phyloP scores from a whole-genome alignment of 108 stramenopile genomes.

The Fragilaria radians region DNA sequence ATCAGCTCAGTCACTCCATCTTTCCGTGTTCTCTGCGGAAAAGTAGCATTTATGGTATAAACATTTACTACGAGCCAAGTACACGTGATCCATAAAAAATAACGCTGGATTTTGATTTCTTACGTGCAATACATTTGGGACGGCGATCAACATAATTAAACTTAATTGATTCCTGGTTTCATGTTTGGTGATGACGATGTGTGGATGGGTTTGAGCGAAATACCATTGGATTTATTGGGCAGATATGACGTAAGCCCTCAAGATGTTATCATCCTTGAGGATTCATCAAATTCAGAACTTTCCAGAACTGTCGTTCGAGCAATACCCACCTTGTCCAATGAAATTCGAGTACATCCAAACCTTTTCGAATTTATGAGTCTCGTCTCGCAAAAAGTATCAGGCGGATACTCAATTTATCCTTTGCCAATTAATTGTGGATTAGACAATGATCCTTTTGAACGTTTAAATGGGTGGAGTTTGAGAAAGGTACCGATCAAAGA shows the following conservation, averaged over 20 bases:
- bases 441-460: background rate
- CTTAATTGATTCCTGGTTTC: too few species aligned
- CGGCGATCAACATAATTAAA: too few species aligned
- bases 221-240: background rate
- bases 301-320: background rate
- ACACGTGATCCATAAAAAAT: too few species aligned
- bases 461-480: background rate
- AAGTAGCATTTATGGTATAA: too few species aligned
- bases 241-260: background rate
- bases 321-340: background rate
- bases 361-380: background rate
- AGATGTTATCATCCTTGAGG: background rate
- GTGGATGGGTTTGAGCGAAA: background rate
- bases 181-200: too few species aligned
- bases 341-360: background rate
- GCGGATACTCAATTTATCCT: background rate
- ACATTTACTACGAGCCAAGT: too few species aligned
- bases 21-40: too few species aligned
- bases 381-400: background rate
- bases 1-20: too few species aligned
- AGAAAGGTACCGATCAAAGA: background rate
- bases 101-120: too few species aligned
- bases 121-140: too few species aligned
- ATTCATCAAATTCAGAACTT: background rate
- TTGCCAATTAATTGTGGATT: too few species aligned